These are phyloP conservation scores for Thelephora terrestris DNA, from an alignment of 1,284 basidiomycete species.

Conservation along the genomic window DNA sequence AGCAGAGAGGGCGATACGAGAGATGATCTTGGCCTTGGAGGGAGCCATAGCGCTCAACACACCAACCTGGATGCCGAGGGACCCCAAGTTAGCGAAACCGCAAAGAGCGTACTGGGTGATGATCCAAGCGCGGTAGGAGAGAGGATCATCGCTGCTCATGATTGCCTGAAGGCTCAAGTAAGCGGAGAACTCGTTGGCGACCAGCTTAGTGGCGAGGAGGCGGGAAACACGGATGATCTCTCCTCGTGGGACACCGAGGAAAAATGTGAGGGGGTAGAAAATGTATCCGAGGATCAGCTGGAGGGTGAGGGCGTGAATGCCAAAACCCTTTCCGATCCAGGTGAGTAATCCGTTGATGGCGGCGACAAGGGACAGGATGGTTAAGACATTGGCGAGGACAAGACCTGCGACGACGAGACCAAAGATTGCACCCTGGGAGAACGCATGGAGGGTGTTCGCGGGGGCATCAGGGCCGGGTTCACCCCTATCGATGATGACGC, in stretches of 20 bases:
- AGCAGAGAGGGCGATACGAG: slow-evolving; percentile 62
- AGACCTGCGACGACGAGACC: slow-evolving; percentile 81
- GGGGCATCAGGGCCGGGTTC: slow-evolving; percentile 45
- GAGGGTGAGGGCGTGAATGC: slow-evolving; percentile 73
- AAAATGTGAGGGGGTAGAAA: slow-evolving; percentile 81
- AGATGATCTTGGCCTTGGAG: slow-evolving; percentile 62
- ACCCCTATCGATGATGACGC: slow-evolving; percentile 70
- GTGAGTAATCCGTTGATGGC: slow-evolving; percentile 80
- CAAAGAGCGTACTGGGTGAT: slow-evolving; percentile 81
- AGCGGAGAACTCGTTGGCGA: slow-evolving; percentile 83
- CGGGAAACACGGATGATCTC: slow-evolving; percentile 72
- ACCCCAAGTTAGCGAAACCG: slow-evolving; percentile 84
- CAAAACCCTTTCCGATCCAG: slow-evolving; percentile 83
- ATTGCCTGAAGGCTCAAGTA: slow-evolving; percentile 55
- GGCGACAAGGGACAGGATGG: slow-evolving; percentile 72
- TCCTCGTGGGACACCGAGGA: slow-evolving; percentile 63
- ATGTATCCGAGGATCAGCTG: slow-evolving; percentile 81
- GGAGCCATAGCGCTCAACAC: slow-evolving; percentile 80
- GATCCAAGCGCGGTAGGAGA: slow-evolving; percentile 64
- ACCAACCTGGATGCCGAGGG: slow-evolving; percentile 86
- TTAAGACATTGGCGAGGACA: slow-evolving; percentile 73
- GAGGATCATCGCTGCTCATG: slow-evolving; percentile 37
- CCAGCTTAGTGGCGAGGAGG: slow-evolving; percentile 78
- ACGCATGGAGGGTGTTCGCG: slow-evolving; percentile 80
- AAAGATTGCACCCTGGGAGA: slow-evolving; percentile 79